Base-by-base conservation (phyloP, 225 moss, liverwort and hornwort species). In the Asterella californica region DNA sequence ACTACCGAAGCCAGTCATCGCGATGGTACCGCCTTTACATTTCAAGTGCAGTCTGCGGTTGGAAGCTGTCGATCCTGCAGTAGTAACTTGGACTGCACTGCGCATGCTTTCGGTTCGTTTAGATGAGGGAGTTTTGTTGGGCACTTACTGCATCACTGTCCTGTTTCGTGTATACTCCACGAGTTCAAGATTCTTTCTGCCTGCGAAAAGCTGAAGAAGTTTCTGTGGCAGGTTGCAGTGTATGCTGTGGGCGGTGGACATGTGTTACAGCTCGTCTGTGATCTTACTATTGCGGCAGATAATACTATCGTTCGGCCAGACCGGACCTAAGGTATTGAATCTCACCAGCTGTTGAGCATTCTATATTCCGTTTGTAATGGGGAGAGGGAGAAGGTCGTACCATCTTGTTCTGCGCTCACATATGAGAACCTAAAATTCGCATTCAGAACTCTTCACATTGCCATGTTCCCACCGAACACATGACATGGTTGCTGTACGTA, bases 191-290 rank as follows among this genome's bases (percentile, higher is more conserved):
- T 22, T 29, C 33, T 33, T 54, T 78, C 48, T 71, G 60, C 3
- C 15, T 12, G 4, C 82, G 32, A 74, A 17, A 57, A 50, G 78
- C 42, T 74, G 49, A 74, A 70, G 47, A 33, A 57, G 57, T 49
- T 75, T 62, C 34, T 5, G 77, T 9, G 50, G 60, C 83, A 99
- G 97, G 95, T 99, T 65, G 95, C 99, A 84, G 99, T 95, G 21
- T 99, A 92, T 89, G 99, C 99, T 46, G 93, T 99, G 75, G 99
- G 99, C 72, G 99, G 99, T 78, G 99, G 99, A 34, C 99, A 99
- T 83, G 95, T 99, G 61, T 86, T 99, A 64, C 99, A 99, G 84
- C 87, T 99, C 83, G 90, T 99, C 10, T 99, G 95, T 81, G 99
- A 99, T 86, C 92, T 99, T 63, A 95, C 99, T 21, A 91, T 99